Evolutionary conservation across 2,329 filamentous ascomycete species (phyloP).

Genomic region (Aspergillus nomiae): DNA sequence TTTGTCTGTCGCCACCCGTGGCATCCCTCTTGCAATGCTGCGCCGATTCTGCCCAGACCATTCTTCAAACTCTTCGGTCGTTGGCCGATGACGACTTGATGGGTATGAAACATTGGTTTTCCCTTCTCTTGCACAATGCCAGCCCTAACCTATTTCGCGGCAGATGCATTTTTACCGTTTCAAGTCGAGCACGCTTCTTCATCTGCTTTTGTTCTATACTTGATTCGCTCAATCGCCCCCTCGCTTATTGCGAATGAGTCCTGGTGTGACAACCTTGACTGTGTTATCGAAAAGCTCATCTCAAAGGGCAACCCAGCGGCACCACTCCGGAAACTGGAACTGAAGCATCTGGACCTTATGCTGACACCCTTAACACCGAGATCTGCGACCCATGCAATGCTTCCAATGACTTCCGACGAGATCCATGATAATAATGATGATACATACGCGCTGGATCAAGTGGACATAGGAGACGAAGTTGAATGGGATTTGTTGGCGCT

Average conservation of each 20-base stretch:
- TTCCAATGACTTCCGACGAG: neutral
- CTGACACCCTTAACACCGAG: constrained; percentile 38
- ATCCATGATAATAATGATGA: neutral
- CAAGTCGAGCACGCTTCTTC: constrained; percentile 48
- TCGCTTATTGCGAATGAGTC: constrained; percentile 36
- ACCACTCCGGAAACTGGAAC: constrained; percentile 40
- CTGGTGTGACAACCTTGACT: constrained; percentile 40
- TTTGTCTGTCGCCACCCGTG: constrained; percentile 16
- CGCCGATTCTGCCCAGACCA: constrained; percentile 27
- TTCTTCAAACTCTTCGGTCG: constrained; percentile 26
- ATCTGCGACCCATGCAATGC: constrained; percentile 9
- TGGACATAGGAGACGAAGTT: constrained; percentile 19
- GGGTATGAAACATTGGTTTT: neutral
- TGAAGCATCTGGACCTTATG: constrained; percentile 15
- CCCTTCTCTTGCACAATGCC: neutral
- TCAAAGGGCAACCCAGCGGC: constrained; percentile 42
- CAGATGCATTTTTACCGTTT: constrained; percentile 44
- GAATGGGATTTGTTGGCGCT: constrained; percentile 28
- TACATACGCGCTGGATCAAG: neutral
- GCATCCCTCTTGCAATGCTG: constrained; percentile 29
- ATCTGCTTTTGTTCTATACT: constrained; percentile 43
- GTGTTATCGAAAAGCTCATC: constrained; percentile 43
- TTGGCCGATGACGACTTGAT: neutral
- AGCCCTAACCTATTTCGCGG: neutral
- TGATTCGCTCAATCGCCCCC: constrained; percentile 36